Evolutionary conservation across 805 yeast genomes (phyloP).

Genomic region (Kuraishia hungarica): DNA sequence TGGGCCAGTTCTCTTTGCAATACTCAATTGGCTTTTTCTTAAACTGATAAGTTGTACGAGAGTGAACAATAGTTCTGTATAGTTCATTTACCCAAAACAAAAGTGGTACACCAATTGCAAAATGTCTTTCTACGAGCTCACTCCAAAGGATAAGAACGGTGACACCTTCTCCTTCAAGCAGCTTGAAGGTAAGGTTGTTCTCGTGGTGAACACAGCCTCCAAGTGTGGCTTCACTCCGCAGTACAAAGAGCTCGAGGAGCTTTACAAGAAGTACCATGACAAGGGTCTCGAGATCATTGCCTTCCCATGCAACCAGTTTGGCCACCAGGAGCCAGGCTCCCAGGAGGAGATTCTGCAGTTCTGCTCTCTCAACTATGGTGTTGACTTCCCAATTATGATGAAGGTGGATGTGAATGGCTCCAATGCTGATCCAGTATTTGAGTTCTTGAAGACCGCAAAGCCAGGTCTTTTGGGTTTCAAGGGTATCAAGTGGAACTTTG

Average conservation of each 20-base stretch:
- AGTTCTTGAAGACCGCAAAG: conserved; percentile 58
- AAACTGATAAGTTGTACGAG: no score
- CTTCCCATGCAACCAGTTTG: conserved; percentile 91
- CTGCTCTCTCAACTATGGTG: conserved; percentile 81
- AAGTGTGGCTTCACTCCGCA: conserved; percentile 78
- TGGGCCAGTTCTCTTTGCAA: no score
- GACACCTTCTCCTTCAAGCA: conserved; percentile 49
- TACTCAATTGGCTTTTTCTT: no score
- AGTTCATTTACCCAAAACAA: no score
- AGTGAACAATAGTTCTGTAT: no score
- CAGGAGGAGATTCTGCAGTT: conserved; percentile 63
- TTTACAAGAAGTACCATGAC: conserved; percentile 57
- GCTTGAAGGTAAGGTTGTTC: conserved; percentile 71
- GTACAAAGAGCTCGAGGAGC: conserved; percentile 58
- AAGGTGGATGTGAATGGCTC: conserved; percentile 88
- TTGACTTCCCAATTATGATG: conserved; percentile 79
- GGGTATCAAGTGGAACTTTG: conserved; percentile 57
- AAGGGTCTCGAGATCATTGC: conserved; percentile 64
- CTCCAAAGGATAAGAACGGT: conserved; percentile 55
- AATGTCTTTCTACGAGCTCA: conserved; percentile 50
- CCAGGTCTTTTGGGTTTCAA: conserved; percentile 60
- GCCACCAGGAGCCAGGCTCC: conserved; percentile 66
- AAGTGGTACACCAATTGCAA: not conserved
- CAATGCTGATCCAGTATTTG: conserved; percentile 71
- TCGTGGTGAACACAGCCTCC: conserved; percentile 83